Evolutionary conservation across 1,139 yeast genomes (phyloP), one percentile per base, ranked within the genome.

Genomic region (Scheffersomyces titani): DNA sequence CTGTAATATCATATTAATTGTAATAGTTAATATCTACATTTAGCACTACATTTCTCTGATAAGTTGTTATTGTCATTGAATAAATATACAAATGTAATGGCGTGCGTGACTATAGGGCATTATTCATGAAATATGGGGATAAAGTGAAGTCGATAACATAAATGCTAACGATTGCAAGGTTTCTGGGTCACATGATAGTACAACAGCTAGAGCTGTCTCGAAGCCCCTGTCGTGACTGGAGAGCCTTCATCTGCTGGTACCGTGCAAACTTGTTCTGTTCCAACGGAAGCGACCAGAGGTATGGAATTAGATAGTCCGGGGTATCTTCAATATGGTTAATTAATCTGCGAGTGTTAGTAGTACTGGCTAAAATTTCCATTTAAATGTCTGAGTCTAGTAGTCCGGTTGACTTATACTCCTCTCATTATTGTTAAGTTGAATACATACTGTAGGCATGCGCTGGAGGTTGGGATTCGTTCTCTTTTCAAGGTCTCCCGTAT

Each of bases 391-490:
- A 30, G 40, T 30, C 13, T 3, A 11, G 13, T 30, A 30, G 40
- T 16, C 3, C 16, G 13, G 13, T 30, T 11, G 40, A 11, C 40
- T 30, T 13, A 30, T 3, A 30, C 40, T 30, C 9, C 16, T 30
- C 19, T 47, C 18, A 47, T 13, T 16, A 40, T 36, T 20, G 21
- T n/a, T 13, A 22, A 47, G 6, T 46, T 9, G 21, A 9, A 50
- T 59, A 72, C 77, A 47, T 69, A 72, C 73, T 71, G 64, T 49
- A 81, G 72, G 49, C 90, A 84, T 6, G 92, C 90, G 61, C 84
- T 84, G 19, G 92, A 87, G 3, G 92, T 90, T 47, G 88, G 85
- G 9, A 88, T 84, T 58, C 96, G 73, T 7, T 88, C 87, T 55
- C 85, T 73, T 7, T 78, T 69, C 51, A 90, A 70, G 53, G 87